Conservation (phyloP, 768 basidiomycete species). For the Mycena haematopus region DNA sequence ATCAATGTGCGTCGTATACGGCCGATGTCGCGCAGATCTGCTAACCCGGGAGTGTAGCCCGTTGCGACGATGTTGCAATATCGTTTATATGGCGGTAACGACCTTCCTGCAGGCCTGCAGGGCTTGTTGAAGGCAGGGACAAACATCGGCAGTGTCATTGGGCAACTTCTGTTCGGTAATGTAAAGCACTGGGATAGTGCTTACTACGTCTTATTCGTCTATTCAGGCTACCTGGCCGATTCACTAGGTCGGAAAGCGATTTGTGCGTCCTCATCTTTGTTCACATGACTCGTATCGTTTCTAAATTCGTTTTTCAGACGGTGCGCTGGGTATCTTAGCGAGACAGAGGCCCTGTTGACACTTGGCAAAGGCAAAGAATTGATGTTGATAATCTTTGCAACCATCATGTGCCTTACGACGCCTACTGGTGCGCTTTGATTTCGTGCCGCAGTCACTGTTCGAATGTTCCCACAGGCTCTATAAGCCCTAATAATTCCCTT, state of each 20-base stretch:
- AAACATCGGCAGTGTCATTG: conserved; percentile 77
- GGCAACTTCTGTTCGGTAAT: conserved; percentile 66
- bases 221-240: conserved; percentile 66
- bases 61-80: conserved; percentile 74
- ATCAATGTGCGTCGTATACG: conserved; percentile 54
- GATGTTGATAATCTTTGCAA: conserved; percentile 81
- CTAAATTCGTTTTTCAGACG: conserved; percentile 47
- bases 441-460: background rate
- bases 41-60: conserved; percentile 46
- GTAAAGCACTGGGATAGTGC: background rate
- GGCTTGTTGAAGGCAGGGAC: conserved; percentile 70
- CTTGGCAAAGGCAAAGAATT: conserved; percentile 60
- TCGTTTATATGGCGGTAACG: conserved; percentile 58
- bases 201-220: background rate
- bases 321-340: conserved; percentile 32
- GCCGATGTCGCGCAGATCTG: background rate
- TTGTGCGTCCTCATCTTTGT: conserved; percentile 43
- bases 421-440: conserved; percentile 62
- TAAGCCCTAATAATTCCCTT: conserved; percentile 57
- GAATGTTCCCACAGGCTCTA: conserved; percentile 41
- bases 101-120: conserved; percentile 60
- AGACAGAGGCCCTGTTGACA: no score
- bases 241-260: conserved; percentile 72
- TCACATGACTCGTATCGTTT: background rate
- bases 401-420: conserved; percentile 69